A percentile compares a stretch with the other conserved stretches of the same genome.
phyloP scores from a whole-genome alignment of 2,329 filamentous ascomycete species.

The Xylariaceae sp. region DNA sequence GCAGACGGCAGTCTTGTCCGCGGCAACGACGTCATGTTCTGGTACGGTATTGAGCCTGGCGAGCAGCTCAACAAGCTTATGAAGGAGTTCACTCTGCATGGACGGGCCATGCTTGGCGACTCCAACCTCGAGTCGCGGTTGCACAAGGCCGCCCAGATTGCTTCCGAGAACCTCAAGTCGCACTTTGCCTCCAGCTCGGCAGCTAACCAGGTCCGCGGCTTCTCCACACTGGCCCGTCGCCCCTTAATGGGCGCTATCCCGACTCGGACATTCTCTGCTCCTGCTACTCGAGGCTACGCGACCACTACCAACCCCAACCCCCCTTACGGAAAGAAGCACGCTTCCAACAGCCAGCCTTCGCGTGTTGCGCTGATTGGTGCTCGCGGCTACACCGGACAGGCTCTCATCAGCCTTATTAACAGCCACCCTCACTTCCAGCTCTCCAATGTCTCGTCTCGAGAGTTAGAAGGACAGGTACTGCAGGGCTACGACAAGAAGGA shows the following conservation, averaged over 20 bases:
- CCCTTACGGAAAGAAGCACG: conserved; percentile 19
- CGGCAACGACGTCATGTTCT: conserved; percentile 88
- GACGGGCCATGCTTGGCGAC: conserved; percentile 81
- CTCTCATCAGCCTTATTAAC: conserved; percentile 81
- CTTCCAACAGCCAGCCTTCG: conserved; percentile 16
- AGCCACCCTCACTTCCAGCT: conserved; percentile 86
- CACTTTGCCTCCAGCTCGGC: conserved; percentile 40
- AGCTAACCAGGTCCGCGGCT: conserved; percentile 56
- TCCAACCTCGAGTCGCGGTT: conserved; percentile 84
- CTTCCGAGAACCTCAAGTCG: conserved; percentile 47
- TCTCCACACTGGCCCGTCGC: conserved; percentile 54
- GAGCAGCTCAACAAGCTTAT: conserved; percentile 80
- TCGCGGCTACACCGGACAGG: conserved; percentile 82
- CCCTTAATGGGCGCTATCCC: conserved; percentile 29
- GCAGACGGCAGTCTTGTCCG: conserved; percentile 85
- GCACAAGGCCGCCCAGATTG: conserved; percentile 67
- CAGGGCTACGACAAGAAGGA: conserved; percentile 87
- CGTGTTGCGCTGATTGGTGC: conserved; percentile 18
- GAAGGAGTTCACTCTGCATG: conserved; percentile 76
- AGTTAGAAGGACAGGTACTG: conserved; percentile 80
- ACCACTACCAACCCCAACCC: conserved; percentile 17
- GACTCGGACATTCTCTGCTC: conserved; percentile 26
- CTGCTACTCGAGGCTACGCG: conserved; percentile 32
- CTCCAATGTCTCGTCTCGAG: conserved; percentile 85
- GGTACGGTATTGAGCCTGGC: conserved; percentile 81